Conservation (phyloP, 352 stramenopile genomes). For the Globisporangium acanthophoron region DNA sequence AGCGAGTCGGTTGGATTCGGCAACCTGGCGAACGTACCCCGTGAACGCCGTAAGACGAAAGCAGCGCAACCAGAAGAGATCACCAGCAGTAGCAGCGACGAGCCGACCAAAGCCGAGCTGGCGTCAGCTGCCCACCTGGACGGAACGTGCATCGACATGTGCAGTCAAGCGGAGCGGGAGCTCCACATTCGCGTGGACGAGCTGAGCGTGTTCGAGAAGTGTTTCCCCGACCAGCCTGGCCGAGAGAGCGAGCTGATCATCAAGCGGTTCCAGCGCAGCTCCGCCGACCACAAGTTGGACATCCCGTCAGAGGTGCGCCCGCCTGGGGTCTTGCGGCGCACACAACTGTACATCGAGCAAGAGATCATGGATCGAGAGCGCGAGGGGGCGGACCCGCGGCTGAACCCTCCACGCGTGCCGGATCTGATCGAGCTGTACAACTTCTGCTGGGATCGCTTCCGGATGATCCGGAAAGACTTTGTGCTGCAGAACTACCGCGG, state of each 20-base stretch:
- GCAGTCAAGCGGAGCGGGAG: slow-evolving; percentile 70
- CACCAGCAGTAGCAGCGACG: slow-evolving; percentile 9
- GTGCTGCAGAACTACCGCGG: slow-evolving; percentile 96
- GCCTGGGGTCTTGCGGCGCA: slow-evolving; percentile 66
- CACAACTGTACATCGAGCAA: slow-evolving; percentile 82
- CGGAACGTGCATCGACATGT: slow-evolving; percentile 83
- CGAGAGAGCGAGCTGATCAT: slow-evolving; percentile 70
- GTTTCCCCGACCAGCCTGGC: slow-evolving; percentile 50
- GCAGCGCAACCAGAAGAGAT: background rate
- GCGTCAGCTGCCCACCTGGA: slow-evolving; percentile 62
- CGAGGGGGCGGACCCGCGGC: slow-evolving; percentile 55
- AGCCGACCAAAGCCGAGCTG: slow-evolving; percentile 50
- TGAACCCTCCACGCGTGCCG: slow-evolving; percentile 58
- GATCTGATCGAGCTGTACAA: slow-evolving; percentile 92
- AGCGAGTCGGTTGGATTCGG: background rate
- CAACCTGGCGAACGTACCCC: background rate
- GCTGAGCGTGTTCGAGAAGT: slow-evolving; percentile 84
- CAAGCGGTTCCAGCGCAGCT: slow-evolving; percentile 86
- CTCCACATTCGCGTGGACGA: slow-evolving; percentile 84
- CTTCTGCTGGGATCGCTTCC: slow-evolving; percentile 95
- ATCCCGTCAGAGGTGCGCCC: slow-evolving; percentile 79
- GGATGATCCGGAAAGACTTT: slow-evolving; percentile 96
- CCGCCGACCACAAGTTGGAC: slow-evolving; percentile 81
- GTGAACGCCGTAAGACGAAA: background rate
- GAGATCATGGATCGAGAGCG: slow-evolving; percentile 81